phyloP scores from a whole-genome alignment of 495 filamentous ascomycete genomes.

The Parathielavia hyrcaniae region DNA sequence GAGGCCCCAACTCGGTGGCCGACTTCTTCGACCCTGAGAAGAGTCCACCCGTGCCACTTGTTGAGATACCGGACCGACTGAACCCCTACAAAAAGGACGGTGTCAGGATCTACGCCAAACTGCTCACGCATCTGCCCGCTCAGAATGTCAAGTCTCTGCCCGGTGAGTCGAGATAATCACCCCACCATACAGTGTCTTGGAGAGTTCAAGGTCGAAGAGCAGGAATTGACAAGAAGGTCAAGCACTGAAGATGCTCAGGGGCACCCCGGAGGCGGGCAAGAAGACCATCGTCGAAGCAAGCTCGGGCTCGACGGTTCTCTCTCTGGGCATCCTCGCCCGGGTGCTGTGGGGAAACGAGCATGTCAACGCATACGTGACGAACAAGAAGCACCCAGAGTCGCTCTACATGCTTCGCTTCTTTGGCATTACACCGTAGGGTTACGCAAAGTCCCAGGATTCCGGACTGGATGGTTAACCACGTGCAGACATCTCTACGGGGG shows the following conservation, averaged over 20 bases:
- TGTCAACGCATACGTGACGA: conserved; percentile 52
- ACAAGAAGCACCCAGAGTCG: conserved; percentile 53
- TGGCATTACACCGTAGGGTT: conserved; percentile 46
- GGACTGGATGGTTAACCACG: neutral
- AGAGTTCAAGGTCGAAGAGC: neutral
- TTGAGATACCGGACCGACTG: conserved; percentile 51
- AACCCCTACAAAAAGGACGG: conserved; percentile 54
- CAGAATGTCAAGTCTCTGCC: conserved; percentile 61
- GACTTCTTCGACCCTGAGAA: conserved; percentile 55
- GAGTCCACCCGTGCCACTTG: conserved; percentile 52
- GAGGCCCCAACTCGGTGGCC: conserved; percentile 47
- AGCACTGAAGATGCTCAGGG: conserved; percentile 52
- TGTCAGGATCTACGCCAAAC: conserved; percentile 58
- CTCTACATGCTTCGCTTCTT: conserved; percentile 55
- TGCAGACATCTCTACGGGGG: conserved; percentile 49
- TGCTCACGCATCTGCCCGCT: conserved; percentile 57
- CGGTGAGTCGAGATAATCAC: conserved; percentile 35
- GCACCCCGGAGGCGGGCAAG: conserved; percentile 28
- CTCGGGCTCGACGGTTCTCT: conserved; percentile 57
- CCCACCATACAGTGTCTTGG: too few species aligned
- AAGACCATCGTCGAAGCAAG: conserved; percentile 55
- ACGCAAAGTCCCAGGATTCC: neutral
- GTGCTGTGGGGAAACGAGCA: conserved; percentile 49
- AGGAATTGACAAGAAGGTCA: neutral
- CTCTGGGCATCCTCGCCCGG: conserved; percentile 51